Evolutionary conservation across 805 yeast species (phyloP).

Genomic region (Ogataea allantospora): DNA sequence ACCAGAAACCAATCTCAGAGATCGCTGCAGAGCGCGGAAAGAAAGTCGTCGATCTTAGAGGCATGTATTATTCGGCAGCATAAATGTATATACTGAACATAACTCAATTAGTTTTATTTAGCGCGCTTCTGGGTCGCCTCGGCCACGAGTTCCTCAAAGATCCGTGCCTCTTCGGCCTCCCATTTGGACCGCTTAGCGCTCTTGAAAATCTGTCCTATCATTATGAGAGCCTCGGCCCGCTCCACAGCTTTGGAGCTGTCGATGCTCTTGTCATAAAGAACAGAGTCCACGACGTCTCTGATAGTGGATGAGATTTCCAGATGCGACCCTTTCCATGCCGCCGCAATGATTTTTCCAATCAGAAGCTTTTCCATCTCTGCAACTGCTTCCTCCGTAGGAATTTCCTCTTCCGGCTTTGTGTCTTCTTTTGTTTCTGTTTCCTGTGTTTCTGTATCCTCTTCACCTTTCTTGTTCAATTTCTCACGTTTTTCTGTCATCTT

Average conservation of each 20-base stretch:
- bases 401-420: conserved; percentile 21
- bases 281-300: conserved; percentile 77
- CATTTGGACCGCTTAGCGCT: conserved; percentile 71
- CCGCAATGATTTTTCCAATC: conserved; percentile 86
- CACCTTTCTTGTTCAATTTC: conserved; percentile 26
- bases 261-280: conserved; percentile 67
- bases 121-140: conserved; percentile 69
- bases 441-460: conserved; percentile 16
- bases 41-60: conserved; percentile 89
- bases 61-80: conserved; percentile 63
- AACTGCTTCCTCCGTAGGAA: conserved; percentile 52
- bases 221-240: conserved; percentile 76
- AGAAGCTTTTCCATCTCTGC: conserved; percentile 79
- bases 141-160: conserved; percentile 89
- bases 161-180: conserved; percentile 88
- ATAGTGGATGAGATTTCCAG: conserved; percentile 80
- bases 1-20: conserved; percentile 81
- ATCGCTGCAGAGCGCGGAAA: conserved; percentile 91
- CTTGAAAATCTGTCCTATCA: conserved; percentile 69
- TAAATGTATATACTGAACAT: conserved; percentile 16
- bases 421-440: conserved; percentile 3
- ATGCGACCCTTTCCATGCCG: conserved; percentile 93
- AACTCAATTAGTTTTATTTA: conserved; percentile 38
- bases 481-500: conserved; percentile 59
- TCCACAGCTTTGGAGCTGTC: conserved; percentile 58